A percentile compares a stretch with the other conserved stretches of the same genome.
Conservation (phyloP, 805 yeast genomes). For the Sugiyamaella boreocaroliniensis region DNA sequence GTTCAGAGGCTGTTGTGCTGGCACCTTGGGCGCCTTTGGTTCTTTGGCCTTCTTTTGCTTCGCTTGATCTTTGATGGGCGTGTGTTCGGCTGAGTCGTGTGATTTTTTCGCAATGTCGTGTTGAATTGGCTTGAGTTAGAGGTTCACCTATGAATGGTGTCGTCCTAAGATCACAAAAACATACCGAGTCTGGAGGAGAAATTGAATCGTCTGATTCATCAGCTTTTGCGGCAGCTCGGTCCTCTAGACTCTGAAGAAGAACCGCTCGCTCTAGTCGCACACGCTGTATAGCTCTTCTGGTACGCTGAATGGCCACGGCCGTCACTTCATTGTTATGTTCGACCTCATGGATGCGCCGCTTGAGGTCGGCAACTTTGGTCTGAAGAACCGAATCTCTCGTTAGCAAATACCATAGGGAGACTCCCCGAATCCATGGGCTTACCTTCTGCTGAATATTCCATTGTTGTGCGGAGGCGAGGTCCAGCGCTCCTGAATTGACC, state of each 20-base stretch:
- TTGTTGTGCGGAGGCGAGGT: background rate
- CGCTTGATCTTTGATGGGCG: background rate
- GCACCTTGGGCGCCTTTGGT: conserved; percentile 33
- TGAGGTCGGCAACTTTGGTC: conserved; percentile 40
- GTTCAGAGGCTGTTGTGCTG: conserved; percentile 78
- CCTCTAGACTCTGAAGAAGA: conserved; percentile 72
- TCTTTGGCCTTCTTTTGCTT: conserved; percentile 15
- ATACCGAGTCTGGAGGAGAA: conserved; percentile 25
- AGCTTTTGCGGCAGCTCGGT: conserved; percentile 24
- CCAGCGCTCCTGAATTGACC: background rate
- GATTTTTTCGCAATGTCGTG: conserved; percentile 5
- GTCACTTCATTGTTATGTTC: conserved; percentile 74
- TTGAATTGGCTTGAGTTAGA: conserved; percentile 5
- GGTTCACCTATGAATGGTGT: too few relatives aligned
- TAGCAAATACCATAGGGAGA: background rate
- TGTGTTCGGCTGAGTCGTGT: background rate
- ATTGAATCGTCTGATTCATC: conserved; percentile 25
- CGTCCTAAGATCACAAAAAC: too few relatives aligned
- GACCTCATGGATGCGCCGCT: conserved; percentile 59
- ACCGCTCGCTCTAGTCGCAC: conserved; percentile 77
- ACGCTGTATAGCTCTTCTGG: conserved; percentile 68
- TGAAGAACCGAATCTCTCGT: background rate
- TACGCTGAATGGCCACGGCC: conserved; percentile 68
- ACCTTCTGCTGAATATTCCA: background rate
- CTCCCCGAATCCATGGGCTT: background rate